Conservation (phyloP, 257 asterid species). For the Cinchona pubescens region DNA sequence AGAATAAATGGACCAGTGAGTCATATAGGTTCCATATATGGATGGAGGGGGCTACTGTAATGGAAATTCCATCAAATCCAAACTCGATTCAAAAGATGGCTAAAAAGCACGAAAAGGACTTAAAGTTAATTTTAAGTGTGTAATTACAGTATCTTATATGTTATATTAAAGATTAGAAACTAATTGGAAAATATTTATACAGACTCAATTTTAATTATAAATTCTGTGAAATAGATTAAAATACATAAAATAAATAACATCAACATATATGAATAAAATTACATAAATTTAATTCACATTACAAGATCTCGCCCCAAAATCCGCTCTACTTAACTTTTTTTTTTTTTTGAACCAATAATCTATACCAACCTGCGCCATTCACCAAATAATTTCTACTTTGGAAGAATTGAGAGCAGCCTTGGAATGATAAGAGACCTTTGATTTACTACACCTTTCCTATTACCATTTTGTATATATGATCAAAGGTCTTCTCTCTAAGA, state of each 20-base stretch:
- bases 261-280: too few species aligned
- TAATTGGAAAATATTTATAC: too few species aligned
- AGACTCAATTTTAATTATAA: too few species aligned
- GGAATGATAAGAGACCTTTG: not conserved
- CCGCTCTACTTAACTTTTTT: too few species aligned
- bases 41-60: not conserved
- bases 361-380: not conserved
- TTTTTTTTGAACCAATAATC: too few species aligned
- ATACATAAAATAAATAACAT: too few species aligned
- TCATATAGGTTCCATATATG: conserved; percentile 1
- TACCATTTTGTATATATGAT: not conserved
- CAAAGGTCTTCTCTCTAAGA: not conserved
- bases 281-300: too few species aligned
- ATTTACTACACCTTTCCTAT: not conserved
- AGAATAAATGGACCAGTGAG: not conserved
- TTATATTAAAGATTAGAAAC: too few species aligned
- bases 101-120: not conserved
- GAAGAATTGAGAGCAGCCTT: conserved; percentile 1
- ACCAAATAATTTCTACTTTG: not conserved
- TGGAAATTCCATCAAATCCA: conserved; percentile 5
- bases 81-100: conserved; percentile 9
- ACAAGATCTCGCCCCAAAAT: too few species aligned
- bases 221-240: too few species aligned
- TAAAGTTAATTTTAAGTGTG: not conserved
- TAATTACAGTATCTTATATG: not conserved